Conservation (phyloP, 164 flowering plant species). For the Aristolochia contorta region DNA sequence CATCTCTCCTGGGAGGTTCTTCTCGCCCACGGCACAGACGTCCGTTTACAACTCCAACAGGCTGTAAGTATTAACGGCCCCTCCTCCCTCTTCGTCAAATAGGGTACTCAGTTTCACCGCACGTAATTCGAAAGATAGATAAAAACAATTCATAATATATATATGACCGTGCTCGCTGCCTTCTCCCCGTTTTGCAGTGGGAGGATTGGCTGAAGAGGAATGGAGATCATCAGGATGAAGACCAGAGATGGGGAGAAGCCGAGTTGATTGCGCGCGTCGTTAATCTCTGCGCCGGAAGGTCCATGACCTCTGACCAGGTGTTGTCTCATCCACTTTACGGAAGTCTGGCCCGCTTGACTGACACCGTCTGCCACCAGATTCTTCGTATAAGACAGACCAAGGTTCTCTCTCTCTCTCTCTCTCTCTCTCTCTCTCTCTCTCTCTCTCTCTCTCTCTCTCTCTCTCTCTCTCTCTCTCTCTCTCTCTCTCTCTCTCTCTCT, state of each 20-base stretch:
- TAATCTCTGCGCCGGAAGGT: slow-evolving; percentile 19
- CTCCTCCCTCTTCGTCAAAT: no score
- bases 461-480: no score
- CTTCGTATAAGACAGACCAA: slow-evolving; percentile 11
- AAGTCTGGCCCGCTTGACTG: slow-evolving; percentile 20
- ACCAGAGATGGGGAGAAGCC: slow-evolving; percentile 16
- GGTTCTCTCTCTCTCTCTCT: slow-evolving; percentile 1
- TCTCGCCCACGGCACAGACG: slow-evolving; percentile 38
- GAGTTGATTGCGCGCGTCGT: slow-evolving; percentile 26
- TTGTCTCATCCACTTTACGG: slow-evolving; percentile 19
- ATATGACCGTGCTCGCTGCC: background rate
- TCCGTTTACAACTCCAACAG: slow-evolving; percentile 21
- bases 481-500: no score
- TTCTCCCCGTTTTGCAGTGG: slow-evolving; percentile 37
- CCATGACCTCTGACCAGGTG: slow-evolving; percentile 3
- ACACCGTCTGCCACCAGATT: slow-evolving; percentile 21
- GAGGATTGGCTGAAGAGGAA: slow-evolving; percentile 39
- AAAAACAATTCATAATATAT: no score
- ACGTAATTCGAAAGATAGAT: background rate
- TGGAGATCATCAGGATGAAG: slow-evolving; percentile 9
- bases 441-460: background rate
- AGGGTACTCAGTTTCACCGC: no score
- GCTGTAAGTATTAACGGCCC: slow-evolving; percentile 29
- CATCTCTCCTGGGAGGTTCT: slow-evolving; percentile 35
- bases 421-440: no score